Conservation (phyloP, 2,329 filamentous ascomycete genomes). For the Kalmusia sp. region DNA sequence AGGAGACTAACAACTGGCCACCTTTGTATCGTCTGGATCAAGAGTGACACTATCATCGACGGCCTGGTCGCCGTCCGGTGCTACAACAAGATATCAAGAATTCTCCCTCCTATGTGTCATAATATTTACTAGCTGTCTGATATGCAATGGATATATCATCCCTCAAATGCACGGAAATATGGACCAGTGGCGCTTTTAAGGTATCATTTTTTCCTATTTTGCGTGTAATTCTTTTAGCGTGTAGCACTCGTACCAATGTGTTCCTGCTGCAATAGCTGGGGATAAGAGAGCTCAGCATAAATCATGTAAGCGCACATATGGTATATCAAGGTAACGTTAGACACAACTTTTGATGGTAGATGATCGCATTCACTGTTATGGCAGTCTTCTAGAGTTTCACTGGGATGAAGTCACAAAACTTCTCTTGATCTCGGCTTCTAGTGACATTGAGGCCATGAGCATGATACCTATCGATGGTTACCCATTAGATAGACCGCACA, state of each 20-base stretch:
- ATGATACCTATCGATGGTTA: too few species aligned
- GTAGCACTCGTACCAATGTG: conserved; percentile 80
- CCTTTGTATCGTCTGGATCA: conserved; percentile 59
- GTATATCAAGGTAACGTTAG: too few species aligned
- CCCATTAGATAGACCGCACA: too few species aligned
- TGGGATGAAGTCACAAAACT: too few species aligned
- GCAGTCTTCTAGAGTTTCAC: too few species aligned
- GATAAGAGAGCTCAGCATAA: too few species aligned
- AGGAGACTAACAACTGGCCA: conserved; percentile 60
- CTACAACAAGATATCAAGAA: conserved; percentile 69
- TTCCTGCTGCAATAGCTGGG: conserved; percentile 64
- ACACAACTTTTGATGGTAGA: too few species aligned
- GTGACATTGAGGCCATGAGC: too few species aligned
- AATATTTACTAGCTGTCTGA: conserved; percentile 68
- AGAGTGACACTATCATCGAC: conserved; percentile 77
- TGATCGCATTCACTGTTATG: too few species aligned
- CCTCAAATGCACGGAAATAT: conserved; percentile 75
- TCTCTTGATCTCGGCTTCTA: too few species aligned
- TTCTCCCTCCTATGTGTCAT: conserved; percentile 65
- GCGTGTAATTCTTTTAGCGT: conserved; percentile 62
- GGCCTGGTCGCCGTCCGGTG: conserved; percentile 59
- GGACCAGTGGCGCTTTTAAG: conserved; percentile 65
- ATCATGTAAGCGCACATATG: too few species aligned
- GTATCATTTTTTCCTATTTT: conserved; percentile 61
- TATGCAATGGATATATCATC: conserved; percentile 71